A percentile compares a stretch with the other conserved stretches of the same genome.
Conservation (phyloP, 2,329 filamentous ascomycete genomes). For the Fusarium cicatricum region DNA sequence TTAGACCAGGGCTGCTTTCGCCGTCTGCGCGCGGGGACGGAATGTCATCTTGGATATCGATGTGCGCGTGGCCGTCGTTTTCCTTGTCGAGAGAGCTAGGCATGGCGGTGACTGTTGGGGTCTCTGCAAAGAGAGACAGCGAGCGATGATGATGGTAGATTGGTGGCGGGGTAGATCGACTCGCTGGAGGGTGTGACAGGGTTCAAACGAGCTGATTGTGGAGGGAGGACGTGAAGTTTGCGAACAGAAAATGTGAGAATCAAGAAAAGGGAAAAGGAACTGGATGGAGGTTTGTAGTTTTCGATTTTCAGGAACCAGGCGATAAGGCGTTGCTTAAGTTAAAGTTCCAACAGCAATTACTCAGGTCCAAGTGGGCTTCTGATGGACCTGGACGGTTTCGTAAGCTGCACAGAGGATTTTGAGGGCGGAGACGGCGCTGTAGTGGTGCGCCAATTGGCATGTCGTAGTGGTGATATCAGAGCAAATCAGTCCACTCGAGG, state of each 20-base stretch:
- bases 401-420: background rate
- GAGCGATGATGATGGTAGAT: constrained; percentile 20
- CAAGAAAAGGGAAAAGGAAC: background rate
- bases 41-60: constrained; percentile 58
- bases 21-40: constrained; percentile 50
- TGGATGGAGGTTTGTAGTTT: background rate
- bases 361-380: background rate
- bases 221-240: background rate
- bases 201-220: constrained; percentile 16
- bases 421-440: constrained; percentile 17
- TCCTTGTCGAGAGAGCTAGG: constrained; percentile 51
- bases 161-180: constrained; percentile 27
- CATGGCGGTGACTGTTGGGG: constrained; percentile 45
- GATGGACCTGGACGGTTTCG: background rate
- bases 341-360: constrained; percentile 5
- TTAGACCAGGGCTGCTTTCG: constrained; percentile 57
- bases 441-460: constrained; percentile 8
- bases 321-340: constrained; percentile 11
- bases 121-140: constrained; percentile 4
- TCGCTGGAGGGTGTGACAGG: constrained; percentile 2
- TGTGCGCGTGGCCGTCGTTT: constrained; percentile 52
- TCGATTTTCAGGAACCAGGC: constrained; percentile 9
- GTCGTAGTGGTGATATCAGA: constrained; percentile 17
- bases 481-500: constrained; percentile 19
- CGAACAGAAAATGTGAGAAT: background rate